A percentile compares a stretch with the other conserved stretches of the same genome.
phyloP scores from a whole-genome alignment of 345 rosid genomes.

The Heritiera fomes region DNA sequence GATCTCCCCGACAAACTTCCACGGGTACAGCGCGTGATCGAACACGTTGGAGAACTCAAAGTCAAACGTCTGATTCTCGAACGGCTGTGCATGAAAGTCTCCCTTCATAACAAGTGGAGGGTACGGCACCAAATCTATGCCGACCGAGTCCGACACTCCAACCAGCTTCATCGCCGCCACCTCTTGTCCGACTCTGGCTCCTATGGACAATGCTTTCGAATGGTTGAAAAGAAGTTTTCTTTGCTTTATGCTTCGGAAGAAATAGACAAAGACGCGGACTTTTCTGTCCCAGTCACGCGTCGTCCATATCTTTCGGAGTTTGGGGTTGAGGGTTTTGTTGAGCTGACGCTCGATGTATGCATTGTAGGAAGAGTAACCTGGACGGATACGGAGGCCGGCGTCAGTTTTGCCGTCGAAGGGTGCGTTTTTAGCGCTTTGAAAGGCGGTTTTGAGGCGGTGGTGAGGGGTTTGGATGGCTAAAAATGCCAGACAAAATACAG shows the following conservation, averaged over 20 bases:
- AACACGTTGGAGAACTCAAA: constrained; percentile 95
- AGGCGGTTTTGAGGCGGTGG: not conserved
- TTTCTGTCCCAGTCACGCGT: constrained; percentile 95
- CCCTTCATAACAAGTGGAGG: constrained; percentile 81
- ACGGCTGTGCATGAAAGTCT: constrained; percentile 84
- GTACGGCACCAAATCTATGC: constrained; percentile 78
- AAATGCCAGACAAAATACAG: not conserved
- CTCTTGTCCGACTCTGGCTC: constrained; percentile 90
- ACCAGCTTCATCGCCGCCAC: constrained; percentile 67
- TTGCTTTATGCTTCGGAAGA: constrained; percentile 39
- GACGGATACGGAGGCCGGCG: constrained; percentile 60
- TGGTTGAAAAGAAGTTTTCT: constrained; percentile 14
- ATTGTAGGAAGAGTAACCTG: constrained; percentile 75
- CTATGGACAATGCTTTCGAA: constrained; percentile 66
- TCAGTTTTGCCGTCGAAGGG: not conserved
- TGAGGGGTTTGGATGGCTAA: constrained; percentile 1
- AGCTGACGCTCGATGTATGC: constrained; percentile 91
- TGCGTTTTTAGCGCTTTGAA: not conserved
- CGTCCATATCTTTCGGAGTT: constrained; percentile 71
- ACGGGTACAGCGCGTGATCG: constrained; percentile 85
- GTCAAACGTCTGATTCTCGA: constrained; percentile 61
- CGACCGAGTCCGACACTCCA: constrained; percentile 72
- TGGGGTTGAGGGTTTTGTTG: constrained; percentile 87
- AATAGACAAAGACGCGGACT: constrained; percentile 59
- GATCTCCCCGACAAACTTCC: constrained; percentile 73